Evolutionary conservation across 345 rosid genomes (phyloP), one percentile per base, ranked within the genome.

Genomic region (Eucalyptus cloeziana): DNA sequence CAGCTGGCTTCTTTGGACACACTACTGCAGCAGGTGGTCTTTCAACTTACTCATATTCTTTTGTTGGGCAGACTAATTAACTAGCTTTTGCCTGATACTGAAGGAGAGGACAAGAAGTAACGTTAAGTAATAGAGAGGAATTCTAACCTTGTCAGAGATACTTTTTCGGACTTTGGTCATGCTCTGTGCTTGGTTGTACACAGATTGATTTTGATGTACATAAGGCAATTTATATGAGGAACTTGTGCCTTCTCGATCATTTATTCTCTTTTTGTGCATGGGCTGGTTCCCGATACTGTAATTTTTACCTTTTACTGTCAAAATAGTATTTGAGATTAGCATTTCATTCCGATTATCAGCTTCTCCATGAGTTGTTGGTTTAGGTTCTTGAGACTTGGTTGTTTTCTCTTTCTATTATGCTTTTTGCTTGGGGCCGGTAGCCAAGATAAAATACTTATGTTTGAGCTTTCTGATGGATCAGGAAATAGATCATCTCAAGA

Each of bases 401-500:
- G 45, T 30, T 87, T 17, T 8, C 56, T 30, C 49, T 87, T 50
- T 71, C 56, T 87, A 6, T 67, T 4, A 13, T 27, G 16, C 49
- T 31, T 71, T 30, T 16, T 30, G n/a, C 47, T 30, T 49, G 37
- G 44, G 54, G 64, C 43, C 16, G 33, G 30, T 47, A 30, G 17
- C 88, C 83, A 45, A 44, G 27, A 43, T 69, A n/a, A 88, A 71
- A 49, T 54, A 45, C 47, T 86, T 37, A 87, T 90, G 71, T 88
- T 44, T 83, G 49, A 21, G 30, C 88, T 89, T 86, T 30, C 89
- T 87, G 90, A 62, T 88, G 89, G 91, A 58, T 58, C 94, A 98
- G 99, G 99, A 95, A 93, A 95, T 94, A 83, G 95, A 97, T 91
- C 97, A 98, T 92, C 94, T 98, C 52, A 97, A 96, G 95, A 95